These are phyloP conservation scores for Shiraia bambusicola DNA, from an alignment of 2,329 filamentous ascomycete species.

Conservation along the genomic window DNA sequence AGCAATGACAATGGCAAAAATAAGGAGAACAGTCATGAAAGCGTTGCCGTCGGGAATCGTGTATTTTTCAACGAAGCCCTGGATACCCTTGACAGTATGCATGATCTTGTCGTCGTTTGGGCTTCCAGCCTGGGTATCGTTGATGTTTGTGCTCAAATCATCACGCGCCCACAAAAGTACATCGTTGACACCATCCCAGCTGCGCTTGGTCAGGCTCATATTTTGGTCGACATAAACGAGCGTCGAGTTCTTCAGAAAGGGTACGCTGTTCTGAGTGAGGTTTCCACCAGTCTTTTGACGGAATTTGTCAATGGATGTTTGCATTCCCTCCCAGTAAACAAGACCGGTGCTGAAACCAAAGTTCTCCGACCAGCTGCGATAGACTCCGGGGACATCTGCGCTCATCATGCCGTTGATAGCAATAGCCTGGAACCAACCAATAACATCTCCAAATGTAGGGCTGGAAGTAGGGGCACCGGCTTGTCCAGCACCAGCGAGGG, in stretches of 20 bases:
- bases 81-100: slow-evolving; percentile 69
- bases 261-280: slow-evolving; percentile 74
- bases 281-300: slow-evolving; percentile 81
- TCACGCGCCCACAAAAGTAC: slow-evolving; percentile 58
- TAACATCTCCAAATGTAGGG: slow-evolving; percentile 81
- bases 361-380: slow-evolving; percentile 87
- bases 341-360: slow-evolving; percentile 90
- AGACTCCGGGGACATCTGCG: slow-evolving; percentile 82
- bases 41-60: slow-evolving; percentile 85
- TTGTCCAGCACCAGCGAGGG: slow-evolving; percentile 59
- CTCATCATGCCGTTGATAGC: slow-evolving; percentile 96
- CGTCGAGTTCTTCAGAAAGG: slow-evolving; percentile 72
- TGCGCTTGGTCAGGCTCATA: slow-evolving; percentile 58
- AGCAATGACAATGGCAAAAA: slow-evolving; percentile 85
- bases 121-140: slow-evolving; percentile 43
- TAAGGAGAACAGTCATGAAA: slow-evolving; percentile 90
- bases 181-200: slow-evolving; percentile 24
- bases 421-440: slow-evolving; percentile 90
- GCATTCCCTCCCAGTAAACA: slow-evolving; percentile 78
- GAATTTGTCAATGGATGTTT: slow-evolving; percentile 81
- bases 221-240: slow-evolving; percentile 68
- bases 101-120: slow-evolving; percentile 49
- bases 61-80: slow-evolving; percentile 80
- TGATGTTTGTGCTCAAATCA: slow-evolving; percentile 36
- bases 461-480: slow-evolving; percentile 63